Conservation (phyloP, 208 protist species). For the Crithidia bombi region DNA sequence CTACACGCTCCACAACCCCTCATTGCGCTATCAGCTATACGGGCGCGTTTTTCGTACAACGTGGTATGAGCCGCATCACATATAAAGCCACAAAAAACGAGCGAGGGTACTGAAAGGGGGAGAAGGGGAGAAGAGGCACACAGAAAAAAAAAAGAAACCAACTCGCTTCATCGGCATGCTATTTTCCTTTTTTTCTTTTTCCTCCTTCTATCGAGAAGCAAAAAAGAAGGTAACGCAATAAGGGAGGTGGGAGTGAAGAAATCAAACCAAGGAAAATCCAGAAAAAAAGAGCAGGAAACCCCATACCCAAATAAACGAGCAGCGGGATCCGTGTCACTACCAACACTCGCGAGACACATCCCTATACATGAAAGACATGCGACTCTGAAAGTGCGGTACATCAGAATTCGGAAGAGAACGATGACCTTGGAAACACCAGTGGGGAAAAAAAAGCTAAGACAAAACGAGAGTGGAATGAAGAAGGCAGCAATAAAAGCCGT, state of each 20-base stretch:
- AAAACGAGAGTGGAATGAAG: conserved; percentile 4
- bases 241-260: neutral
- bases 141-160: no score
- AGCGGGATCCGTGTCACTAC: no score
- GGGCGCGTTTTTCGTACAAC: conserved; percentile 9
- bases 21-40: conserved; percentile 3
- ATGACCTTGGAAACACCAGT: no score
- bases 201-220: neutral
- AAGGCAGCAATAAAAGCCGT: no score
- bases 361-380: no score
- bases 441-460: no score
- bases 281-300: conserved; percentile 12
- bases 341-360: no score
- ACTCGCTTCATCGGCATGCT: no score
- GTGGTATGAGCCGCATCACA: conserved; percentile 3
- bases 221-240: conserved; percentile 13
- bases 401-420: no score
- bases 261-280: conserved; percentile 12
- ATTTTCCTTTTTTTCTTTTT: conserved; percentile 1
- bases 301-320: neutral
- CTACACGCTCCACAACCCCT: conserved; percentile 2
- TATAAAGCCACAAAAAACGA: conserved; percentile 1
- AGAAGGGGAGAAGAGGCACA: neutral
- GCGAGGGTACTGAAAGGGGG: neutral
- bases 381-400: no score